Base-by-base conservation (phyloP, 345 rosid species). In the Syzygium aqueum region DNA sequence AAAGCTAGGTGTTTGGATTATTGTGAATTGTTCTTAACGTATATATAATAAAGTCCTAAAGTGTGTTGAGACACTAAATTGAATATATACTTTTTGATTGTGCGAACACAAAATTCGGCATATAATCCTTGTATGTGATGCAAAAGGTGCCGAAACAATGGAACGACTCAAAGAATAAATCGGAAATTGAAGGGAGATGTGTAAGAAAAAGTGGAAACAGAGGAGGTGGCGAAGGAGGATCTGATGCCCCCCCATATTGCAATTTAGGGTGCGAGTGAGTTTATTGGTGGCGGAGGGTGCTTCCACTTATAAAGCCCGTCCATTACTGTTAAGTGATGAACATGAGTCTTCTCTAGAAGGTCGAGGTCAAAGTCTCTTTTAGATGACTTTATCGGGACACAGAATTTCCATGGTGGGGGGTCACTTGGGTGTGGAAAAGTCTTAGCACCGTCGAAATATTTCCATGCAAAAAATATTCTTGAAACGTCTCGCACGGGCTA, bases 401-500 rank as follows among this genome's bases (percentile, higher is more conserved):
- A 1, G 4, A 54, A 54, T 54, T 21, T 54, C 23, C 4, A 54
- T 54, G 25, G 57, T 57, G 28, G 14, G 28, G n/a, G 56, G 3
- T 57, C 1, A 57, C 5, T 23, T 56, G 63, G 10, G 63, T 4
- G 63, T 54, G 57, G 63, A 57, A 57, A 57, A 25, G 9, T 57
- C 2, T 57, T 57, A 23, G 63, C 25, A n/a, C 11, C 57, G 8
- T 2, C 21, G 2, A 54, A 54, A 7, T 56, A 57, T 57, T 23
- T 57, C 6, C 63, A 57, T 23, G 14, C 46, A 1, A 57, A 56
- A 56, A 9, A 27, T 23, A n/a, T 56, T 56, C 61, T 9, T 0
- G 0, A 23, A 56, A 56, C 0, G 5, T 56, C n/a, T 22, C 2
- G 23, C 3, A n/a, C 0, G 14, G 0, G 14, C 5, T 0, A 17